Percentiles rank a stretch among this genome's conserved stretches.
phyloP scores from a whole-genome alignment of 164 flowering plant genomes.

The Liquidambar formosana region DNA sequence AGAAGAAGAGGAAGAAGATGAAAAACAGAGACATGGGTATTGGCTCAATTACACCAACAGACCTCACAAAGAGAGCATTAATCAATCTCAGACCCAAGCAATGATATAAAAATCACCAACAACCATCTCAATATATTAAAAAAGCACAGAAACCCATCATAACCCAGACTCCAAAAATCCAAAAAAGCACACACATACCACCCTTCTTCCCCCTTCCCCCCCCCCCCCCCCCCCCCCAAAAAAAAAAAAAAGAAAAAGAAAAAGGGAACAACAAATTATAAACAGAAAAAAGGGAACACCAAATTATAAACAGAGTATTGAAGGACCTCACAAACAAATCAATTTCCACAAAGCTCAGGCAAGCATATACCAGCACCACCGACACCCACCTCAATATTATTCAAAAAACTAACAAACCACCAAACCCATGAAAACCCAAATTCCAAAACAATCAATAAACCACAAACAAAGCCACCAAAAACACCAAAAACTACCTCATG shows the following conservation, averaged over 20 bases:
- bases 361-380: neutral
- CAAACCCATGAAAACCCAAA: constrained; percentile 1
- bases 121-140: neutral
- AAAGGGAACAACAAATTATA: neutral
- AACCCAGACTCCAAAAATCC: neutral
- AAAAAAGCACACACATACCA: no score
- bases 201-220: no score
- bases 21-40: neutral
- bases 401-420: constrained; percentile 3
- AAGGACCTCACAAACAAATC: neutral
- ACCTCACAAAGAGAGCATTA: neutral
- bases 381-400: constrained; percentile 6
- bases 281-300: neutral
- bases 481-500: constrained; percentile 63
- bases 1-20: neutral
- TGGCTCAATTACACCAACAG: neutral
- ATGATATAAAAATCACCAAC: neutral
- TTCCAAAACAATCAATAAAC: neutral
- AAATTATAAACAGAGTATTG: neutral
- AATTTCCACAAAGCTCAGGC: neutral
- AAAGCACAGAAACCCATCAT: no score
- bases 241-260: no score
- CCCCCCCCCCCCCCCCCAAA: no score
- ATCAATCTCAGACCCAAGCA: neutral
- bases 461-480: neutral